phyloP scores from a whole-genome alignment of 129 eudicot species.

The Arctium lappa region DNA sequence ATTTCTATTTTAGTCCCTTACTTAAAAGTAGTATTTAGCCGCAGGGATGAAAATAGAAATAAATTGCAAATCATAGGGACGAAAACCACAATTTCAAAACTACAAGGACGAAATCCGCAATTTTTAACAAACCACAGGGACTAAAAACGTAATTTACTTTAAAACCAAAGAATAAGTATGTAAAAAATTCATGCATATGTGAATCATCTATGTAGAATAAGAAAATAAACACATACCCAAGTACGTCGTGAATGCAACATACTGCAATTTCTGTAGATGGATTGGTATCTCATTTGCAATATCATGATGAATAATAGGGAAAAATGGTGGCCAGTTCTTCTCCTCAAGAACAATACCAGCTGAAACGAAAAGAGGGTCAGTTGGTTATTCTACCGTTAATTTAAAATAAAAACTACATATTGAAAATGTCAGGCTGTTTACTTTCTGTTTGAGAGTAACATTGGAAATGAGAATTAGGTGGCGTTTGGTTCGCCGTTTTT shows the following conservation, averaged over 20 bases:
- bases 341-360: constrained; percentile 98
- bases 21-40: too few relatives aligned
- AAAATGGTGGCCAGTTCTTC: constrained; percentile 98
- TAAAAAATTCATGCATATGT: not conserved
- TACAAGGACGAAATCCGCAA: too few relatives aligned
- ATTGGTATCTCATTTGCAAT: constrained; percentile 93
- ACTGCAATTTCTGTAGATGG: constrained; percentile 85
- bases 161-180: not conserved
- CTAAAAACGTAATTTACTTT: too few relatives aligned
- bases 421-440: not conserved
- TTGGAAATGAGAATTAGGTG: not conserved
- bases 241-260: constrained; percentile 87
- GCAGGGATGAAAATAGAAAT: too few relatives aligned
- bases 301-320: constrained; percentile 95
- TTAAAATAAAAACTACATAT: not conserved
- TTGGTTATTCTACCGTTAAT: not conserved
- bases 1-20: too few relatives aligned
- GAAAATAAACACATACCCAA: constrained; percentile 51
- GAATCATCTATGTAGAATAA: not conserved
- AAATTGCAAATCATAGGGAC: too few relatives aligned
- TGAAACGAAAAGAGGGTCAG: constrained; percentile 36
- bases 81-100: too few relatives aligned
- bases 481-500: too few relatives aligned
- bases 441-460: not conserved
- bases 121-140: too few relatives aligned